These are phyloP conservation scores for Aspergillus novofumigatus DNA, from an alignment of 2,329 filamentous ascomycete species.

Conservation along the genomic window DNA sequence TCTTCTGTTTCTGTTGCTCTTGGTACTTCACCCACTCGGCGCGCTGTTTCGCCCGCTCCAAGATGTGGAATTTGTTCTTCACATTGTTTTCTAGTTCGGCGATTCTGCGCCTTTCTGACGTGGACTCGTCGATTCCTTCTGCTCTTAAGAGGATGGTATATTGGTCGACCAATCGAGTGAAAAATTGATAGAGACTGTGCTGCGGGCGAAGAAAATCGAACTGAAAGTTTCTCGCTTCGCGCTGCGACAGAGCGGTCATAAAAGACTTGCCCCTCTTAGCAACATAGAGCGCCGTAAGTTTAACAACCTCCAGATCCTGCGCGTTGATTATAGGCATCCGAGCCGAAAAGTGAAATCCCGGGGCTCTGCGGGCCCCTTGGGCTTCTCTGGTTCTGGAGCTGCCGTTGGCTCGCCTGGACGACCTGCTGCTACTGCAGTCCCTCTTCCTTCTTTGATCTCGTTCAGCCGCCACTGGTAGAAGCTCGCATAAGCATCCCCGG, in stretches of 20 bases:
- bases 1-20: constrained; percentile 79
- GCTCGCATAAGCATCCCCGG: constrained; percentile 75
- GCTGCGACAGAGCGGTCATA: constrained; percentile 83
- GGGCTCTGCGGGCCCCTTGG: constrained; percentile 80
- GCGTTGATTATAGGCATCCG: constrained; percentile 97
- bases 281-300: constrained; percentile 81
- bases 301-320: constrained; percentile 73
- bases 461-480: constrained; percentile 89
- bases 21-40: constrained; percentile 84
- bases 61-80: constrained; percentile 72
- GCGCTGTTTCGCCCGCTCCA: constrained; percentile 76
- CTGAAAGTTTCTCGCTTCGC: constrained; percentile 85
- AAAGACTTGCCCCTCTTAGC: constrained; percentile 90
- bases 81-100: constrained; percentile 70
- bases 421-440: constrained; percentile 72
- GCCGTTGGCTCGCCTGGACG: constrained; percentile 60
- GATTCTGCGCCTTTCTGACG: constrained; percentile 67
- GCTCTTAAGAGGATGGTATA: constrained; percentile 75
- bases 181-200: constrained; percentile 95
- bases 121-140: constrained; percentile 64
- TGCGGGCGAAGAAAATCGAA: constrained; percentile 95
- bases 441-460: constrained; percentile 80
- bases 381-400: constrained; percentile 57
- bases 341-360: constrained; percentile 87
- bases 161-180: constrained; percentile 86